Conservation (phyloP, 345 rosid genomes). For the Aegle marmelos region DNA sequence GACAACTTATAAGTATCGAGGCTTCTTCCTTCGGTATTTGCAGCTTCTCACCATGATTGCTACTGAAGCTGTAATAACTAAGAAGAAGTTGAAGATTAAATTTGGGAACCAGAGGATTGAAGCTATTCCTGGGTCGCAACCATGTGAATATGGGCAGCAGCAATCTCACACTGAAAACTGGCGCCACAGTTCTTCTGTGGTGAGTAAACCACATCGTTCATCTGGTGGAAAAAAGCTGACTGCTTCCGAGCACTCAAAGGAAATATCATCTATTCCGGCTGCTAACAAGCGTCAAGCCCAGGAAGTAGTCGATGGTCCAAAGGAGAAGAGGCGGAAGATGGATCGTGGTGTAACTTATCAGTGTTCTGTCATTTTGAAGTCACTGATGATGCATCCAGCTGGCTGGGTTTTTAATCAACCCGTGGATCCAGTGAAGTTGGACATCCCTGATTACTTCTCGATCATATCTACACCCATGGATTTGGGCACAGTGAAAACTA, state of each 20-base stretch:
- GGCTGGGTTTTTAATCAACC: constrained; percentile 66
- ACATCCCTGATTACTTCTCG: constrained; percentile 81
- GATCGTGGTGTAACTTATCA: constrained; percentile 45
- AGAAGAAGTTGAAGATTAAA: constrained; percentile 57
- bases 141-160: constrained; percentile 22
- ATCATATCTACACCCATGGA: constrained; percentile 80
- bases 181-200: constrained; percentile 5
- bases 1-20: background rate
- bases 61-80: constrained; percentile 32
- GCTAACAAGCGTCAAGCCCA: constrained; percentile 42
- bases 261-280: constrained; percentile 2
- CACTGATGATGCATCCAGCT: constrained; percentile 34
- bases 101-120: constrained; percentile 41
- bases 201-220: constrained; percentile 7
- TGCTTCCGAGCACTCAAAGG: constrained; percentile 16
- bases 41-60: constrained; percentile 34
- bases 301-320: constrained; percentile 28
- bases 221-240: constrained; percentile 15
- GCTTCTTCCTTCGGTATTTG: background rate
- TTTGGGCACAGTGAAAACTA: constrained; percentile 68
- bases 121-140: constrained; percentile 19
- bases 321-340: constrained; percentile 54
- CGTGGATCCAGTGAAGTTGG: constrained; percentile 66
- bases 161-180: constrained; percentile 13
- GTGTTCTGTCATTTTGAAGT: constrained; percentile 48